phyloP scores from a whole-genome alignment of 2,329 filamentous ascomycete species.

The Colletotrichum navitas region DNA sequence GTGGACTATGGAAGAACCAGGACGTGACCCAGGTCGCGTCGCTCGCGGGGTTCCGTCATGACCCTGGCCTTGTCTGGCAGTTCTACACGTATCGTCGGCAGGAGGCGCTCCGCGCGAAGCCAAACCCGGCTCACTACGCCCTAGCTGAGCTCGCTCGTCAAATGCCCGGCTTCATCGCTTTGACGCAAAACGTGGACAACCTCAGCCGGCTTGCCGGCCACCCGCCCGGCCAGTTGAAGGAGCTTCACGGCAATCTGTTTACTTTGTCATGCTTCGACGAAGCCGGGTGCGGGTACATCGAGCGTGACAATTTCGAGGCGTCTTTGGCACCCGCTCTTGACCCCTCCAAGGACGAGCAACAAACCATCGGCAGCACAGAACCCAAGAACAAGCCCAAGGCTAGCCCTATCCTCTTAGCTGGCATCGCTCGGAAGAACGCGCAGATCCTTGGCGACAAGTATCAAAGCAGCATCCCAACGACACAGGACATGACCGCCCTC shows the following conservation, averaged over 20 bases:
- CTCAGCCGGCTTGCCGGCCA: conserved; percentile 69
- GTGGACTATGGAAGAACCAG: conserved; percentile 74
- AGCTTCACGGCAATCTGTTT: conserved; percentile 59
- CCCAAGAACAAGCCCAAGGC: conserved; percentile 33
- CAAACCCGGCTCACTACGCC: conserved; percentile 74
- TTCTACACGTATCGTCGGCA: conserved; percentile 76
- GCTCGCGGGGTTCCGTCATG: conserved; percentile 68
- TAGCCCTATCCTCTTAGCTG: conserved; percentile 43
- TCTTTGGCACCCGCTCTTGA: conserved; percentile 73
- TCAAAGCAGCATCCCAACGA: conserved; percentile 43
- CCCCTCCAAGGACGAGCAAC: conserved; percentile 60
- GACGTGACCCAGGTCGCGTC: conserved; percentile 72
- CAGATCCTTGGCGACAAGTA: conserved; percentile 68
- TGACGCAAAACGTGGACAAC: conserved; percentile 77
- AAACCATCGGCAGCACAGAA: conserved; percentile 20
- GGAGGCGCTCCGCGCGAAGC: conserved; percentile 72
- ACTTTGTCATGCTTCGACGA: conserved; percentile 55
- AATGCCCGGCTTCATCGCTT: conserved; percentile 66
- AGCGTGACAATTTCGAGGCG: conserved; percentile 70
- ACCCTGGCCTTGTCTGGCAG: conserved; percentile 78
- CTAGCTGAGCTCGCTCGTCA: conserved; percentile 70
- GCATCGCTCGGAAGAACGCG: conserved; percentile 56
- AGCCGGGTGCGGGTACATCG: conserved; percentile 67
- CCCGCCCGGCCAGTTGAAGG: conserved; percentile 66
- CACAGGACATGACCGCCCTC: conserved; percentile 35